phyloP scores from a whole-genome alignment of 2,329 filamentous ascomycete species.

The Alternaria incomplexa region DNA sequence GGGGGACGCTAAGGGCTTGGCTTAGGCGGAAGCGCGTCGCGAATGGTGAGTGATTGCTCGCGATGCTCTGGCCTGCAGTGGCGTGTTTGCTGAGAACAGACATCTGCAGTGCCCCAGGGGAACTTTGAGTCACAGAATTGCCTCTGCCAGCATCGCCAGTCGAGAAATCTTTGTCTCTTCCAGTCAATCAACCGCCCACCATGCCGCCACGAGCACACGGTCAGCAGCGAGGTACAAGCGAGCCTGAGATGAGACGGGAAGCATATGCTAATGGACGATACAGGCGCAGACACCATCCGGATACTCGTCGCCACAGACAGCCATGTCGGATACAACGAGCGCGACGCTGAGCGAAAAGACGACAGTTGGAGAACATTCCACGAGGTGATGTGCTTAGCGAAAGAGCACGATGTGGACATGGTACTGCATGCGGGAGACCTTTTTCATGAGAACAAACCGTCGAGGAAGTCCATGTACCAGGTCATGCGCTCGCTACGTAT shows the following conservation, averaged over 20 bases:
- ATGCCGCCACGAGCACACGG: conserved; percentile 38
- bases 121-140: not conserved
- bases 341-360: conserved; percentile 91
- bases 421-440: conserved; percentile 92
- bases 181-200: not conserved
- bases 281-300: conserved; percentile 82
- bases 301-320: conserved; percentile 95
- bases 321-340: conserved; percentile 95
- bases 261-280: conserved; percentile 11
- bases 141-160: not conserved
- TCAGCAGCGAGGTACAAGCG: conserved; percentile 36
- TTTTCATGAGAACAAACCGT: conserved; percentile 98
- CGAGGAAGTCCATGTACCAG: conserved; percentile 92
- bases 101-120: not conserved
- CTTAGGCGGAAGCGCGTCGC: conserved; percentile 41
- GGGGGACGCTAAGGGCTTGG: conserved; percentile 30
- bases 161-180: not conserved
- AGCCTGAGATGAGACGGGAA: not conserved
- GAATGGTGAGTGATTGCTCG: conserved; percentile 8
- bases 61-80: not conserved
- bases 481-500: conserved; percentile 93
- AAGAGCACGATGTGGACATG: conserved; percentile 93
- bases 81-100: not conserved
- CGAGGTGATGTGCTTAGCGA: conserved; percentile 89
- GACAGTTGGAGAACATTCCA: conserved; percentile 98